Conservation (phyloP, 768 basidiomycete genomes). For the Suillus lakei region DNA sequence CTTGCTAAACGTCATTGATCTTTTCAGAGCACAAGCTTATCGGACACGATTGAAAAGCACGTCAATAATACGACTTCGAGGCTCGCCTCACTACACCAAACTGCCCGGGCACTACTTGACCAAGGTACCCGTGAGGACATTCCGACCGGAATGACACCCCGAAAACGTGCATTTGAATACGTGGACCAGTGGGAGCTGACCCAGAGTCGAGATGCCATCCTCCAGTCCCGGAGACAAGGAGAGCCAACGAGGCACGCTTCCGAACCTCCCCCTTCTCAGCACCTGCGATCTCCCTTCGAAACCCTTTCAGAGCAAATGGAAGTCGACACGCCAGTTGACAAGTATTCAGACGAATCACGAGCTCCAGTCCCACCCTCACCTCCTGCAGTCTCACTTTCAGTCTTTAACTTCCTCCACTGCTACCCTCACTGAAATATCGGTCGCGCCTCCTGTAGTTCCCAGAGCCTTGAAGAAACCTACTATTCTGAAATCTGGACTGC, state of each 20-base stretch:
- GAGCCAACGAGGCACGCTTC: constrained; percentile 31
- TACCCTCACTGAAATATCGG: constrained; percentile 23
- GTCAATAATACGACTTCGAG: constrained; percentile 45
- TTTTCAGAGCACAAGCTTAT: constrained; percentile 47
- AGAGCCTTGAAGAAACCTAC: constrained; percentile 26
- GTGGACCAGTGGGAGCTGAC: constrained; percentile 76
- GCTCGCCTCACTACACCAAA: constrained; percentile 53
- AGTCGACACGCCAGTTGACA: constrained; percentile 17
- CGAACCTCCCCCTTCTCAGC: constrained; percentile 44
- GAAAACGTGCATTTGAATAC: constrained; percentile 74
- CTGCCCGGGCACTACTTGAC: constrained; percentile 54
- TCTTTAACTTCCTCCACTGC: constrained; percentile 45
- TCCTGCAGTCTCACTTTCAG: constrained; percentile 36
- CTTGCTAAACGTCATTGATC: not conserved
- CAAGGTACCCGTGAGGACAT: constrained; percentile 66
- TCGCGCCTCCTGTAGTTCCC: constrained; percentile 14
- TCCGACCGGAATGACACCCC: constrained; percentile 76
- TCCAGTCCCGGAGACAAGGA: constrained; percentile 54
- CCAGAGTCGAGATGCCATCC: constrained; percentile 59
- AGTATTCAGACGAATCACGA: constrained; percentile 14
- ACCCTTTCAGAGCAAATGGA: constrained; percentile 34
- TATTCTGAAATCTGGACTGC: constrained; percentile 25
- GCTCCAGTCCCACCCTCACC: constrained; percentile 24
- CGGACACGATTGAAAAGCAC: constrained; percentile 48
- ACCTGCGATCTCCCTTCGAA: constrained; percentile 24